Conservation (phyloP, 23 red algal species). For the Gracilaria domingensis region DNA sequence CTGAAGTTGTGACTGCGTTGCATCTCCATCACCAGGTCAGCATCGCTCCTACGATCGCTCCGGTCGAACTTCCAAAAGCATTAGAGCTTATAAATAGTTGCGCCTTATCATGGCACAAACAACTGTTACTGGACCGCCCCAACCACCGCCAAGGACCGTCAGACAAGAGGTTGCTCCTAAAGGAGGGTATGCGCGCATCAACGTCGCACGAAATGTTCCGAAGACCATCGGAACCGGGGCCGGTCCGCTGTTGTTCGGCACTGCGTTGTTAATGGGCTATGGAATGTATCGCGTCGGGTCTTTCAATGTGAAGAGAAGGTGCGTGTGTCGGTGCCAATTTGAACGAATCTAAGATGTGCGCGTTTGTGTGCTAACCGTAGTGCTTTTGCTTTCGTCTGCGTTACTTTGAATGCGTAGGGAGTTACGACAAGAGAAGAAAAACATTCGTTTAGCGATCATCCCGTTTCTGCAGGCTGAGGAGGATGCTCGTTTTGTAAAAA, state of each 20-base stretch:
- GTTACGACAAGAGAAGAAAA: constrained; percentile 78
- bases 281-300: constrained; percentile 85
- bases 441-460: constrained; percentile 77
- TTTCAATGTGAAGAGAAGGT: constrained; percentile 88
- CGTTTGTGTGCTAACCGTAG: background rate
- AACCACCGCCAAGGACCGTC: constrained; percentile 83
- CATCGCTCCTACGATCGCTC: background rate
- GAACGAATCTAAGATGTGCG: background rate
- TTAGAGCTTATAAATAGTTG: background rate
- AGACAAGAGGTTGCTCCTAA: constrained; percentile 92
- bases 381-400: background rate
- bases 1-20: too few species aligned
- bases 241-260: constrained; percentile 70
- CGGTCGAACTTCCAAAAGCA: background rate
- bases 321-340: background rate
- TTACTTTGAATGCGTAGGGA: constrained; percentile 25
- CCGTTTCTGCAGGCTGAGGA: constrained; percentile 96
- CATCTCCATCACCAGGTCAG: background rate
- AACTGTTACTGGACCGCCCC: constrained; percentile 61
- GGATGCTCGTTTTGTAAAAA: constrained; percentile 75
- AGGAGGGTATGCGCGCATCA: constrained; percentile 91
- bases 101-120: background rate
- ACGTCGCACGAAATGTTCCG: constrained; percentile 92
- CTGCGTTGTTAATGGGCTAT: constrained; percentile 74
- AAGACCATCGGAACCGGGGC: constrained; percentile 75